Base-by-base conservation (phyloP, 2,329 filamentous ascomycete genomes). In the Talaromyces sp. region DNA sequence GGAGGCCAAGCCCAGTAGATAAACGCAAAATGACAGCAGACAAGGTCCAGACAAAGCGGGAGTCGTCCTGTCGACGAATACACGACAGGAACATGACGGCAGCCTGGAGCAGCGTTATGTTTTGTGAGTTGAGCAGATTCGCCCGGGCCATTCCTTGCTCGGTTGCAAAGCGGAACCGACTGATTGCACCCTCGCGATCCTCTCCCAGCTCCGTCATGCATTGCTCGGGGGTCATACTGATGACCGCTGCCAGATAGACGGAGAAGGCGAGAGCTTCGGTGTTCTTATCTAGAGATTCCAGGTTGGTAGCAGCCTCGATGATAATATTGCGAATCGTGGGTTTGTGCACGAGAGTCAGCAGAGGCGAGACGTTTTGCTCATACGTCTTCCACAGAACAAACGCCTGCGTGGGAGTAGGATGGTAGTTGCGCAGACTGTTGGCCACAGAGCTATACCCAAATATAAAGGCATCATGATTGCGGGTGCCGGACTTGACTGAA, bases 81-180 rank as follows among this genome's bases (percentile, higher is more conserved):
- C 73, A 70, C 50, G 86, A 82, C 26, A 89, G 70, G 67, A 87
- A 88, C 38, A 88, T 74, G 10, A 85, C 76, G 41, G 86, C 81
- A 0, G 86, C 83, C 70, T 88, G 86, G 17, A 89, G 72, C 10
- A 88, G 80, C 41, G 85, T 75, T 21, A 85, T 75, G 67, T 86
- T 86, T 60, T 86, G 83, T 8, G 83, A 86, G 59, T 81, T 84
- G 1, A 89, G 69, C 56, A 89, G 81, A 63, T 85, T 83, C 8
- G 86, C 85, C 55, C 83, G 79, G 3, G 86, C 83, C 51, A 89
- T 74, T 1, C 84, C 84, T 67, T 88, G 86, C 66, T 88, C 85
- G 2, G 85, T 73, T 1, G 80, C 85, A 66, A 87, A 86, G 9
- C 85, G 82, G 68, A 87, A 88, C 54, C 80, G 80, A 52, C 74